Evolutionary conservation across 352 stramenopile genomes (phyloP).

Genomic region (Elongisporangium prolatum): DNA sequence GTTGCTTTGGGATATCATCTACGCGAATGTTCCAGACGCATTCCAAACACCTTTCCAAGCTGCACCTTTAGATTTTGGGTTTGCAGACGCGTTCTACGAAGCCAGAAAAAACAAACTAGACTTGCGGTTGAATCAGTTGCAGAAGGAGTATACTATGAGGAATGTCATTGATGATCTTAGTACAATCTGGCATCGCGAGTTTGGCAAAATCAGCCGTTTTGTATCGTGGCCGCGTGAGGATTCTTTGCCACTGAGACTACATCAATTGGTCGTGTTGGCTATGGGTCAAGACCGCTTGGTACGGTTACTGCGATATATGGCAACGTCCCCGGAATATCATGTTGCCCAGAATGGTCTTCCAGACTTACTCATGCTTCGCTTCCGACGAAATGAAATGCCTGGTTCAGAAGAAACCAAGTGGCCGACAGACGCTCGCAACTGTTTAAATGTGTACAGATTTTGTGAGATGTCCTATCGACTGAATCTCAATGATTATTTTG

Average conservation of each 20-base stretch:
- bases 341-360: slow-evolving; percentile 69
- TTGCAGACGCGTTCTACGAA: slow-evolving; percentile 46
- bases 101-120: slow-evolving; percentile 42
- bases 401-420: background rate
- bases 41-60: slow-evolving; percentile 86
- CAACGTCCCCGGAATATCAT: slow-evolving; percentile 63
- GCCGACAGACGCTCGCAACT: background rate
- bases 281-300: slow-evolving; percentile 36
- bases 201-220: slow-evolving; percentile 59
- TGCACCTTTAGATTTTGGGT: slow-evolving; percentile 67
- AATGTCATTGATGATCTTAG: slow-evolving; percentile 37
- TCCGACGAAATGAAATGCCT: slow-evolving; percentile 1
- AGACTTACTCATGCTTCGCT: slow-evolving; percentile 54
- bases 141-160: slow-evolving; percentile 28
- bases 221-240: slow-evolving; percentile 43
- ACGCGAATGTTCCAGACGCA: slow-evolving; percentile 68
- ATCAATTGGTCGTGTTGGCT: slow-evolving; percentile 45
- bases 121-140: slow-evolving; percentile 30
- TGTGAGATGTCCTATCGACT: slow-evolving; percentile 50
- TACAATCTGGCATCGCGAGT: slow-evolving; percentile 31
- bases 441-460: slow-evolving; percentile 36
- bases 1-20: slow-evolving; percentile 88
- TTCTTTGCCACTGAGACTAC: slow-evolving; percentile 32
- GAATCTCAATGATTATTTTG: slow-evolving; percentile 25
- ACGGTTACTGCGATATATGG: slow-evolving; percentile 57